phyloP scores from a whole-genome alignment of 768 basidiomycete species.

The Pleurotus citrinopileatus region DNA sequence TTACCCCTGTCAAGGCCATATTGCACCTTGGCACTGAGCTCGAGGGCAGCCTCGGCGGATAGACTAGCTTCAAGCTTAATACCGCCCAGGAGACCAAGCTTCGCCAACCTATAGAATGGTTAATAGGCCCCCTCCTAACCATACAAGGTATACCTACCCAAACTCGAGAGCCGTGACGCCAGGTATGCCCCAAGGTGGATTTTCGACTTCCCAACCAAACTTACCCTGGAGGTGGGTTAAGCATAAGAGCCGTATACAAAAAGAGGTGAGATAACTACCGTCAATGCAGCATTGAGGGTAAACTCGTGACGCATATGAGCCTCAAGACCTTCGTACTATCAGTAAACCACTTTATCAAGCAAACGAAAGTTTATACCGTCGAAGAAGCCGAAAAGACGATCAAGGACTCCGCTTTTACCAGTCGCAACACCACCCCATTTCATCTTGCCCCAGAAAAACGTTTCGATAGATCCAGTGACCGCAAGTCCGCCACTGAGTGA shows the following conservation, averaged over 20 bases:
- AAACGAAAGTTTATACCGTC: background rate
- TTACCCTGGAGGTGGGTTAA: background rate
- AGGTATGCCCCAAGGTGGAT: background rate
- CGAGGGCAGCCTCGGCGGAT: background rate
- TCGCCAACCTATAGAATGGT: background rate
- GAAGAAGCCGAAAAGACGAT: background rate
- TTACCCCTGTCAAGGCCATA: slow-evolving; percentile 1
- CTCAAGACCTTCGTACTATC: background rate
- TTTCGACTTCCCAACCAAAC: background rate
- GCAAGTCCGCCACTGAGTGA: background rate
- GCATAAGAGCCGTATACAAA: background rate
- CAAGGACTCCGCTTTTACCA: background rate
- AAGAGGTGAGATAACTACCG: background rate
- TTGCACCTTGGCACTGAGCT: background rate
- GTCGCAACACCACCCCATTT: background rate
- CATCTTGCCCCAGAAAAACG: slow-evolving; percentile 1
- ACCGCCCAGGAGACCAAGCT: background rate
- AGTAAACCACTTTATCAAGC: background rate
- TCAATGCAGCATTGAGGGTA: background rate
- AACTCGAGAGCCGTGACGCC: slow-evolving; percentile 5
- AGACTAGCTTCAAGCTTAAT: background rate
- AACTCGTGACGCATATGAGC: slow-evolving; percentile 2
- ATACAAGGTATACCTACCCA: background rate
- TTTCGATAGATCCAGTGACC: slow-evolving; percentile 1
- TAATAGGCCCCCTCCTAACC: background rate